Evolutionary conservation across 129 eudicot genomes (phyloP), one percentile per base, ranked within the genome.

Genomic region (Arctium lappa): DNA sequence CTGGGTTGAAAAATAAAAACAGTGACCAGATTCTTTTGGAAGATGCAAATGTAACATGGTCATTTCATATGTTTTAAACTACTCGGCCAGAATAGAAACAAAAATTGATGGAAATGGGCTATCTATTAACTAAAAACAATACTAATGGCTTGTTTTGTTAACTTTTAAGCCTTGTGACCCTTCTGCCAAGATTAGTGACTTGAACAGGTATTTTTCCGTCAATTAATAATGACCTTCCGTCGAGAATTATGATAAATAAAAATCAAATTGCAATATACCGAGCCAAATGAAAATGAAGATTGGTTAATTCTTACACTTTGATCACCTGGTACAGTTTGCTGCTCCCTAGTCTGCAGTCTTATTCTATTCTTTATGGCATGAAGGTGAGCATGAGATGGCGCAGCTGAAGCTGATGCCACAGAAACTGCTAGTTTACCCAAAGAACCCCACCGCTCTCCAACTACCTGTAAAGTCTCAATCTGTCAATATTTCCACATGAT

Each of bases 361-460:
- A 80, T 87, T 70, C 99, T 86, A 71, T 80, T 82, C 27, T 85
- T 91, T 37, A 93, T 93, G 78, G 99, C 99, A 60, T 88, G 94
- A 76, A 95, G 92, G 83, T 95, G 99, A 80, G 99, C 97, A 85
- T 82, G 97, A 56, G 93, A 86, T 37, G 97, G 91, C 0, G 99
- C 99, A 87, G 95, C 97, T 50, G 82, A 80, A 82, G 69, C 87
- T 77, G 99, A 90, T 72, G 93, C 93, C 82, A 95, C 97, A 71
- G 99, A 91, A 79, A 92, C 99, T 37, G 99, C 94, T 16, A 95
- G 86, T 42, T 91, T 89, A 80, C 99, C 97, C 71, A 95, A 87
- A 65, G 97, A 91, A 46, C 92, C 99, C 99, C 99, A 95, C 76
- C 99, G 89, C 83, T 95, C 99, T 87, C 85, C 92, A 82, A 89